Evolutionary conservation across 305 asterid species (phyloP).

Genomic region (Solanum hybrid): DNA sequence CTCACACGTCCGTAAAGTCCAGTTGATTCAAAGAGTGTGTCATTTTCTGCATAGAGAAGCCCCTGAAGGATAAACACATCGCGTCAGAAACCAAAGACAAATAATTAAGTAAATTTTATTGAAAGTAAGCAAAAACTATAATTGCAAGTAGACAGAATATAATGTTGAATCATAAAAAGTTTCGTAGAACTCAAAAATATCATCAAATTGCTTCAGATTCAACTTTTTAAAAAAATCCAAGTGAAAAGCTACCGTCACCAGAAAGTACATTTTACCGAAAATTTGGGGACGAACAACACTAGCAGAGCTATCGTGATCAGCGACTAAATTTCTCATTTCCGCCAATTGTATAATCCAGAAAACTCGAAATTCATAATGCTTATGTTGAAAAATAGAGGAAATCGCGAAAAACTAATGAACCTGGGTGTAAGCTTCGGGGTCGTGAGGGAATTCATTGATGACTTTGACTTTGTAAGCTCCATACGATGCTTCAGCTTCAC

Average conservation of each 20-base stretch:
- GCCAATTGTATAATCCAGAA: background rate
- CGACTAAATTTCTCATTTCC: background rate
- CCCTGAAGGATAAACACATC: constrained; percentile 5
- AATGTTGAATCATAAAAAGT: background rate
- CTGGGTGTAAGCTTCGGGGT: constrained; percentile 75
- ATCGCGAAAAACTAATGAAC: constrained; percentile 14
- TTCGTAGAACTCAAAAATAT: background rate
- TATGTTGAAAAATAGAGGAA: background rate
- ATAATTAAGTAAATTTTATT: background rate
- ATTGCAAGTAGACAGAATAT: background rate
- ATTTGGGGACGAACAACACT: background rate
- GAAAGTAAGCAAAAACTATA: background rate
- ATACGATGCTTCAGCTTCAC: constrained; percentile 9
- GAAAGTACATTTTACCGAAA: background rate
- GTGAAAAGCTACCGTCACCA: background rate
- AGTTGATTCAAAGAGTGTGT: constrained; percentile 16
- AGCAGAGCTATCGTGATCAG: background rate
- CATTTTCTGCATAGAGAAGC: constrained; percentile 13
- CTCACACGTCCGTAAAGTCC: constrained; percentile 15
- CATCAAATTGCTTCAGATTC: background rate
- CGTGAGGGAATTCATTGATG: constrained; percentile 66
- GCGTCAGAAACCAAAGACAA: background rate
- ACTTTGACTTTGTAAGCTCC: constrained; percentile 41
- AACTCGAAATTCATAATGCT: background rate
- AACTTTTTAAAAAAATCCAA: background rate